Percentiles rank a stretch among this genome's conserved stretches.
phyloP scores from a whole-genome alignment of 257 asterid species.

The Paulownia fortunei region DNA sequence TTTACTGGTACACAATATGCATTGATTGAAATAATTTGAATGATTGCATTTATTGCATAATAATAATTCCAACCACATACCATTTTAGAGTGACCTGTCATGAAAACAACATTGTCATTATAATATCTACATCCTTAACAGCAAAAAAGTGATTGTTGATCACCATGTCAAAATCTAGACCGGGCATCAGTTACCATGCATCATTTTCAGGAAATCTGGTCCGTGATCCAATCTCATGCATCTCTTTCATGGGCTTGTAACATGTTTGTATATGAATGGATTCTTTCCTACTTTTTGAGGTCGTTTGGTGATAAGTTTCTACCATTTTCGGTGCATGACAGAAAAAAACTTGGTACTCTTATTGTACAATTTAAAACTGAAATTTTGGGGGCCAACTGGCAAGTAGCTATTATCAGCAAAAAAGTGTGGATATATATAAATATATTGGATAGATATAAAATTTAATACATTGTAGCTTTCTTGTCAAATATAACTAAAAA shows the following conservation, averaged over 20 bases:
- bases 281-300: neutral
- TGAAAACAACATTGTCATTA: conserved; percentile 36
- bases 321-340: neutral
- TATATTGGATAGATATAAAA: too few relatives aligned
- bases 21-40: neutral
- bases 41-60: conserved; percentile 41
- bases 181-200: conserved; percentile 17
- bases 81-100: conserved; percentile 34
- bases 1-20: too few relatives aligned
- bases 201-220: conserved; percentile 18
- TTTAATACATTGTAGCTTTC: too few relatives aligned
- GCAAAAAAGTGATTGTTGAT: neutral
- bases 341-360: too few relatives aligned
- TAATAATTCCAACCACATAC: conserved; percentile 52
- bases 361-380: too few relatives aligned
- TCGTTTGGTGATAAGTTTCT: neutral
- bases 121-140: too few relatives aligned
- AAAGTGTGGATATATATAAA: too few relatives aligned
- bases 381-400: too few relatives aligned
- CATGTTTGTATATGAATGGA: conserved; percentile 2
- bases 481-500: too few relatives aligned
- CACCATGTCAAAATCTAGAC: conserved; percentile 18
- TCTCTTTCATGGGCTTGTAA: conserved; percentile 27
- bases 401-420: neutral
- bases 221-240: conserved; percentile 22